Base-by-base conservation (phyloP, 805 yeast genomes). In the Candida alai region DNA sequence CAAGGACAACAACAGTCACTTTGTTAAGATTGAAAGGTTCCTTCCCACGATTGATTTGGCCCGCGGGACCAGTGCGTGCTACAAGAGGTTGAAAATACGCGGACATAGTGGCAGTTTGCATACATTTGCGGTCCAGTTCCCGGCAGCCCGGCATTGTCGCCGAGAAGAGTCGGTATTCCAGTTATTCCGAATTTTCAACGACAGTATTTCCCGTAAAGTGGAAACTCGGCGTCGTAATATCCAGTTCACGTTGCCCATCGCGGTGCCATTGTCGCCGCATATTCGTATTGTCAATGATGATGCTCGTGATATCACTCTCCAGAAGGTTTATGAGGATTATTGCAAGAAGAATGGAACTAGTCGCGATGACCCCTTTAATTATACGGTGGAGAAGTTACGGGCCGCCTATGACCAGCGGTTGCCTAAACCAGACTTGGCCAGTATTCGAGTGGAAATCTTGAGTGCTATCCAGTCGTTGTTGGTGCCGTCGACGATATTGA, bases 111-210 rank as follows among this genome's bases (percentile, higher is more conserved):
- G 97, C 43, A 77, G 86, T 42, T 58, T 83, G 34, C 96, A 90
- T 60, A 78, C 90, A 30, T 94, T 93, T 68, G 94, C 96, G 1
- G 94, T 93, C 14, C 98, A 93, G 64, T 88, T 84, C 58, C 98
- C 99, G 5, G 95, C 97, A 11, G 96, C 96, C 9, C 79, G 99
- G 47, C 96, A 90, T 51, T 86, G 96, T 48, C 82, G 98, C 54
- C 78, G 98, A 35, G 99, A 93, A 54, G 99, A 93, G 53, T 74
- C 96, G 35, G 80, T 93, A 37, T 83, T 87, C 70, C 98, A 93
- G 56, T 62, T 93, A 43, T 89, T 88, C 70, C 75, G 96, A 44
- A 77, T 93, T 30, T 79, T 94, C 63, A 89, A 88, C 55, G 86
- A 84, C 42, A 79, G 84, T 2, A 62, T 94, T 35, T 67, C 80